Percentiles rank a stretch among this genome's conserved stretches.
phyloP scores from a whole-genome alignment of 2,329 filamentous ascomycete species.

The Pseudopyrenochaeta lycopersici region DNA sequence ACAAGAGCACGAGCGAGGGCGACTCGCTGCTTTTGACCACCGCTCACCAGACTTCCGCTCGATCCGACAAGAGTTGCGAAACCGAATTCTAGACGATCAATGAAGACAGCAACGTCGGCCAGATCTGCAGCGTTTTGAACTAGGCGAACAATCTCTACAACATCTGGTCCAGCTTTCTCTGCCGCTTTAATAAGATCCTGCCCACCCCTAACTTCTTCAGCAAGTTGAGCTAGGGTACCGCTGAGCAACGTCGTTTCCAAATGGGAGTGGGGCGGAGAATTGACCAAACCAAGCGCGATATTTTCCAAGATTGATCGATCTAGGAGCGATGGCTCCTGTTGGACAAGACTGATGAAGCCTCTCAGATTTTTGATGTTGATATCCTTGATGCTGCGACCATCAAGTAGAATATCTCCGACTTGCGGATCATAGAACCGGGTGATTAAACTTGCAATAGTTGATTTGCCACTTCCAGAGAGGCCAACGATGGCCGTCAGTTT shows the following conservation, averaged over 20 bases:
- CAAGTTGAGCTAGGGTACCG: conserved; percentile 60
- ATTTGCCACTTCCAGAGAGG: conserved; percentile 54
- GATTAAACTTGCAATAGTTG: conserved; percentile 51
- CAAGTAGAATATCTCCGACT: conserved; percentile 66
- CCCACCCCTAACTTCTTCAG: conserved; percentile 62
- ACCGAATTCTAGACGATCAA: conserved; percentile 60
- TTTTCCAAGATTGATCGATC: conserved; percentile 64
- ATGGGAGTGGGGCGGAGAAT: conserved; percentile 48
- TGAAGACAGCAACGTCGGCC: conserved; percentile 68
- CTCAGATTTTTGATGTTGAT: conserved; percentile 50
- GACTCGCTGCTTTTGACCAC: conserved; percentile 67
- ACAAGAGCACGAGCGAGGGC: conserved; percentile 66
- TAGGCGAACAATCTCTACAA: conserved; percentile 60
- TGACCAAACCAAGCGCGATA: conserved; percentile 61
- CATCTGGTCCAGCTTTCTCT: conserved; percentile 24
- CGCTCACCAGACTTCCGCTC: conserved; percentile 64
- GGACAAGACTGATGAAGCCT: conserved; percentile 54
- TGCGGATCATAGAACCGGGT: conserved; percentile 52
- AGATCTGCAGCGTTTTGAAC: conserved; percentile 62
- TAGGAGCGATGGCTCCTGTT: conserved; percentile 62
- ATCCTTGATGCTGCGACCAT: conserved; percentile 57
- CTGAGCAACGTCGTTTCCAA: conserved; percentile 60
- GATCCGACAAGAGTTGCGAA: conserved; percentile 61
- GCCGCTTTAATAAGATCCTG: conserved; percentile 51
- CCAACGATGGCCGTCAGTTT: conserved; percentile 56